phyloP scores from a whole-genome alignment of 2,329 filamentous ascomycete species.

The Xylaria sp. region DNA sequence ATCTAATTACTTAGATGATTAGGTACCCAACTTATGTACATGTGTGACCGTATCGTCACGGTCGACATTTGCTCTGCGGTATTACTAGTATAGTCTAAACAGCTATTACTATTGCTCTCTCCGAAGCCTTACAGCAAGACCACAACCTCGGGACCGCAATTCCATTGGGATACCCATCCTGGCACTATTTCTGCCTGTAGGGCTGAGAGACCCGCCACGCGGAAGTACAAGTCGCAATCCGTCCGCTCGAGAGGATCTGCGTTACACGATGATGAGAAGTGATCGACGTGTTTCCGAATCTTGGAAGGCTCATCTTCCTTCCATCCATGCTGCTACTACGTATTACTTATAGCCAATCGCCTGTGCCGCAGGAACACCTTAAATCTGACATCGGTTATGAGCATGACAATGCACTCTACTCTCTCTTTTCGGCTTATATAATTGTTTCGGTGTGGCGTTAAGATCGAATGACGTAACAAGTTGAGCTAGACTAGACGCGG shows the following conservation, averaged over 20 bases:
- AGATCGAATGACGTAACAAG: too few species aligned
- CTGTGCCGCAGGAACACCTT: too few species aligned
- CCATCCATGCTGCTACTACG: too few species aligned
- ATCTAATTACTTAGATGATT: neutral
- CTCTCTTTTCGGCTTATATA: too few species aligned
- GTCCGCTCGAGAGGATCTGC: neutral
- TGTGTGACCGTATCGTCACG: neutral
- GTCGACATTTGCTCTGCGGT: neutral
- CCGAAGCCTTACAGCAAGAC: too few species aligned
- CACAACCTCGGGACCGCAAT: neutral
- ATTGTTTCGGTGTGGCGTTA: too few species aligned
- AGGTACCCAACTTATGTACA: too few species aligned
- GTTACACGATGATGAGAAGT: neutral
- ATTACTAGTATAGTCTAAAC: neutral
- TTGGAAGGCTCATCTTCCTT: neutral
- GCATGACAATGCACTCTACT: too few species aligned
- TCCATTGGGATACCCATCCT: neutral
- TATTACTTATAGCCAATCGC: too few species aligned
- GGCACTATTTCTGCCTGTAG: constrained; percentile 3
- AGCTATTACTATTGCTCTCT: neutral
- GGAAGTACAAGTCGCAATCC: constrained; percentile 15
- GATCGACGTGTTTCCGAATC: constrained; percentile 8
- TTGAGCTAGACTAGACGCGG: too few species aligned
- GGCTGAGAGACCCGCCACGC: constrained; percentile 19
- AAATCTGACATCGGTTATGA: too few species aligned